A percentile compares a stretch with the other conserved stretches of the same genome.
These are phyloP conservation scores for Scutellaria minor DNA, from an alignment of 257 asterid genomes.

Conservation along the genomic window DNA sequence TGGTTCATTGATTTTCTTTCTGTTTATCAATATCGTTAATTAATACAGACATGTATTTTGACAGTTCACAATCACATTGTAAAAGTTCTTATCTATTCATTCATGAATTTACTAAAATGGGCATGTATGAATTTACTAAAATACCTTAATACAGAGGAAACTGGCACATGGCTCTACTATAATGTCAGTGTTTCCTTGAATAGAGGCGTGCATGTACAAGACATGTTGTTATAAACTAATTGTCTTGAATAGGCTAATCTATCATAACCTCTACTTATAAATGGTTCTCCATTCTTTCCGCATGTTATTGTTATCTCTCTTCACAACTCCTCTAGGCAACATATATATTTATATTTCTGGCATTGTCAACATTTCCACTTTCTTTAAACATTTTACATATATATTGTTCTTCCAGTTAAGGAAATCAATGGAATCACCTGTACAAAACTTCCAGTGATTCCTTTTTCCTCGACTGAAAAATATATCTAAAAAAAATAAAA, in stretches of 20 bases:
- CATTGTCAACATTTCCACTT: slow-evolving; percentile 1
- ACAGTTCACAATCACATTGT: no score
- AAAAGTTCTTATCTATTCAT: background rate
- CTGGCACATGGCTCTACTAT: background rate
- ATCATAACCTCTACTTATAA: slow-evolving; percentile 16
- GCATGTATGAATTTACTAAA: no score
- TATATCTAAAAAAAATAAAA: background rate
- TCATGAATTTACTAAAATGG: no score
- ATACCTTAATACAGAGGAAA: no score
- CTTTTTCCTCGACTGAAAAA: slow-evolving; percentile 3
- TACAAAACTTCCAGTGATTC: slow-evolving; percentile 40
- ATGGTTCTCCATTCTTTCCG: slow-evolving; percentile 49
- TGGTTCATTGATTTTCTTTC: background rate
- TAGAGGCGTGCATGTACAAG: background rate
- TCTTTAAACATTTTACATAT: background rate
- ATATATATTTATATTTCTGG: slow-evolving; percentile 8
- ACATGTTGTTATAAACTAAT: background rate
- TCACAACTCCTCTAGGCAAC: background rate
- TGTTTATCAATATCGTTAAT: no score
- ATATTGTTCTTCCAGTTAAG: background rate
- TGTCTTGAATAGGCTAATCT: background rate
- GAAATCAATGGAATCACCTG: slow-evolving; percentile 40
- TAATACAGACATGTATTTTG: no score
- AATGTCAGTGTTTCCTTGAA: background rate
- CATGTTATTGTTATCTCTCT: background rate